phyloP scores from a whole-genome alignment of 345 rosid species.

The Turnera subulata region DNA sequence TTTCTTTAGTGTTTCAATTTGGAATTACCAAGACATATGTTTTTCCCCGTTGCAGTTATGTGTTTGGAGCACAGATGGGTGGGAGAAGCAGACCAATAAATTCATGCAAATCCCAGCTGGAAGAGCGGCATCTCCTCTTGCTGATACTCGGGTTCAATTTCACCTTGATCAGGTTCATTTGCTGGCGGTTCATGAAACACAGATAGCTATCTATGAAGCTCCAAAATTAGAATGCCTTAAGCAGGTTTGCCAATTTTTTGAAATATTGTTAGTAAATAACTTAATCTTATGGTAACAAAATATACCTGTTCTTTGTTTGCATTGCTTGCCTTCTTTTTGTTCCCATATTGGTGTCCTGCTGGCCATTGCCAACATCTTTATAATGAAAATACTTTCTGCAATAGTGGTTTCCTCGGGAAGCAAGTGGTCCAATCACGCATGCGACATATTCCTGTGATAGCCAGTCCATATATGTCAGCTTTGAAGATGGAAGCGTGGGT shows the following conservation, averaged over 20 bases:
- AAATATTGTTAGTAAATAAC: not conserved
- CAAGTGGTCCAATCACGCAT: slow-evolving; percentile 66
- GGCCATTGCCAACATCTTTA: slow-evolving; percentile 2
- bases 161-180: slow-evolving; percentile 63
- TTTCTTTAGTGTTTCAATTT: not conserved
- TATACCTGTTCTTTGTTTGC: not conserved
- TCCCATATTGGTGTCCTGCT: not conserved
- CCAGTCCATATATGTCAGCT: slow-evolving; percentile 69
- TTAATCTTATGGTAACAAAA: not conserved
- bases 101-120: slow-evolving; percentile 50
- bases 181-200: slow-evolving; percentile 74
- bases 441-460: slow-evolving; percentile 83
- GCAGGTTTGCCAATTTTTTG: slow-evolving; percentile 41
- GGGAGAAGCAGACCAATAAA: slow-evolving; percentile 65
- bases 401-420: slow-evolving; percentile 64
- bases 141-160: slow-evolving; percentile 81
- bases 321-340: not conserved
- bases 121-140: slow-evolving; percentile 39
- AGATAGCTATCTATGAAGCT: slow-evolving; percentile 69
- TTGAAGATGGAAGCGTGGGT: slow-evolving; percentile 63
- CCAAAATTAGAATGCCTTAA: slow-evolving; percentile 60
- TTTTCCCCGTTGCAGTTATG: slow-evolving; percentile 46
- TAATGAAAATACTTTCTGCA: slow-evolving; percentile 17
- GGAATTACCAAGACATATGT: not conserved
- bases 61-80: slow-evolving; percentile 75